phyloP scores from a whole-genome alignment of 2,329 filamentous ascomycete genomes.

The Epichloe gansuensis region DNA sequence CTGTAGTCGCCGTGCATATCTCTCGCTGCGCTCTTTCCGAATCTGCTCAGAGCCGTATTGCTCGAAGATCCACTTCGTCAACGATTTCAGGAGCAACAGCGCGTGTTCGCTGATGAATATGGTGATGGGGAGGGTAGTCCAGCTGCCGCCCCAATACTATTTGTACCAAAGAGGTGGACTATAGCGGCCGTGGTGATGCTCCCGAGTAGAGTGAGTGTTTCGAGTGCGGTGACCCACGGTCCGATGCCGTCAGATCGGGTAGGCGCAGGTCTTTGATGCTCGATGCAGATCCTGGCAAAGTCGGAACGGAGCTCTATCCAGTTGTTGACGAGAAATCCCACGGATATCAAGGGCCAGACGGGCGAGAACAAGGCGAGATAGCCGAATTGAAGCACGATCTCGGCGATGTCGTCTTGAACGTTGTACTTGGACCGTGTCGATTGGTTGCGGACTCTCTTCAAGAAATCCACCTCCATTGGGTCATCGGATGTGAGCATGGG shows the following conservation, averaged over 20 bases:
- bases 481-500: conserved; percentile 40
- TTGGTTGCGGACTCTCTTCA: conserved; percentile 52
- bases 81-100: conserved; percentile 47
- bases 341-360: conserved; percentile 61
- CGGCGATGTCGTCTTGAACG: conserved; percentile 59
- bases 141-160: conserved; percentile 43
- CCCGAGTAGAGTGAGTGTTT: conserved; percentile 59
- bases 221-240: conserved; percentile 57
- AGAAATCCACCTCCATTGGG: conserved; percentile 50
- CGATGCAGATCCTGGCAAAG: conserved; percentile 63
- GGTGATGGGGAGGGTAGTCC: conserved; percentile 54
- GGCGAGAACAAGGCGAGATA: conserved; percentile 63
- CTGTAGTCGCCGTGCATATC: conserved; percentile 24
- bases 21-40: conserved; percentile 25
- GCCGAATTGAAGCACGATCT: conserved; percentile 63
- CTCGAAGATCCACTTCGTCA: conserved; percentile 24
- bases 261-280: conserved; percentile 59
- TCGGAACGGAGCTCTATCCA: conserved; percentile 68
- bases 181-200: conserved; percentile 61
- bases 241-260: conserved; percentile 62
- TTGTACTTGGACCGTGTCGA: conserved; percentile 58
- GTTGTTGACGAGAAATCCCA: conserved; percentile 65
- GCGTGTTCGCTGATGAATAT: conserved; percentile 65
- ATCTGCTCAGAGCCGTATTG: conserved; percentile 28
- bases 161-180: conserved; percentile 57